A percentile compares a stretch with the other conserved stretches of the same genome.
These are phyloP conservation scores for Melampsora larici-populina DNA, from an alignment of 1,284 basidiomycete genomes.

Conservation along the genomic window DNA sequence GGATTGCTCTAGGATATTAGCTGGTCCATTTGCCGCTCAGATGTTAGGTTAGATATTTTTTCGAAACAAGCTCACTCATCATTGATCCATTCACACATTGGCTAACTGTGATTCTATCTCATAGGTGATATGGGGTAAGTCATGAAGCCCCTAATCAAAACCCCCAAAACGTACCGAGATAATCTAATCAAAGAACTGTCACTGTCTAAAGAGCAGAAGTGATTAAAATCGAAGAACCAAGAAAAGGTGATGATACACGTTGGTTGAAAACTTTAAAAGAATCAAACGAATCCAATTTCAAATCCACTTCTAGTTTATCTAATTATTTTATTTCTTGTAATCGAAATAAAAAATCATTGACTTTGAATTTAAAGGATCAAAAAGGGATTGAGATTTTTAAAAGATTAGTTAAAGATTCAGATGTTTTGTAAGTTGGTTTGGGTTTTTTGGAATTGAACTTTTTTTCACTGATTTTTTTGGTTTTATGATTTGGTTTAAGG, in stretches of 20 bases:
- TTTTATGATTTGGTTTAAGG: neutral
- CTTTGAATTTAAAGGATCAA: slow-evolving; percentile 76
- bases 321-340: slow-evolving; percentile 90
- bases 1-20: slow-evolving; percentile 81
- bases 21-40: slow-evolving; percentile 74
- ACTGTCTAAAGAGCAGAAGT: slow-evolving; percentile 77
- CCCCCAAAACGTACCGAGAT: too few relatives aligned
- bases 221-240: slow-evolving; percentile 64
- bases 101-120: slow-evolving; percentile 60
- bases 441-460: neutral
- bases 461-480: neutral
- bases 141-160: slow-evolving; percentile 2
- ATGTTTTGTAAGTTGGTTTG: slow-evolving; percentile 58
- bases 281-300: slow-evolving; percentile 64
- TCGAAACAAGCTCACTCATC: too few relatives aligned
- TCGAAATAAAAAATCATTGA: slow-evolving; percentile 72
- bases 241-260: slow-evolving; percentile 83
- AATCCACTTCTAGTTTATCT: slow-evolving; percentile 62
- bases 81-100: slow-evolving; percentile 54
- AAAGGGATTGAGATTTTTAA: slow-evolving; percentile 75
- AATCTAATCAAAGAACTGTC: too few relatives aligned
- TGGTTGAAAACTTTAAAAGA: slow-evolving; percentile 55
- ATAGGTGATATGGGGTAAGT: slow-evolving; percentile 38
- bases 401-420: slow-evolving; percentile 69
- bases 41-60: slow-evolving; percentile 60